Evolutionary conservation across 441 rosid genomes (phyloP), one percentile per base, ranked within the genome.

Genomic region (Populus trichocarpa): DNA sequence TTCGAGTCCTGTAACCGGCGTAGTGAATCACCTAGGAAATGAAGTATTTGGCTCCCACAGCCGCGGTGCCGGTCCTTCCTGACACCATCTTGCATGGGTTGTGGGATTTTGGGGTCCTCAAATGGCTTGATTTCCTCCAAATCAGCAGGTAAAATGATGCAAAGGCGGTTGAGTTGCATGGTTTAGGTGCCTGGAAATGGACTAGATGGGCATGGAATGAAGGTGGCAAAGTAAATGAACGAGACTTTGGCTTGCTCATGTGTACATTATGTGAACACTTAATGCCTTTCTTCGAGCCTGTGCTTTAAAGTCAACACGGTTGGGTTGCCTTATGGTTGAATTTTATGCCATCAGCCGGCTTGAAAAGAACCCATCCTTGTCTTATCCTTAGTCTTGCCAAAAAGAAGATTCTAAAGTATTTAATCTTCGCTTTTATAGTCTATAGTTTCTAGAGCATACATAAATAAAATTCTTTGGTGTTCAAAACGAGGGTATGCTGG

Each of bases 141-240:
- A 16, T 87, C 93, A 8, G 85, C 84, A 0, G 92, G 97, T 20
- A 90, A 69, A 35, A 89, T 68, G 83, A 89, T 85, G 84, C 97
- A 90, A 74, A 93, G 87, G 72, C 92, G 90, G 70, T 79, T 79
- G 3, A 86, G 69, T 71, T 83, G 79, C 91, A 88, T 88, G 86
- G 79, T 72, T 79, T 57, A 8, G 67, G 26, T 14, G 75, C 13
- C 66, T 26, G 74, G 74, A 63, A 61, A 28, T 14, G 32, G 3
- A 9, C 35, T 35, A 33, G 25, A 33, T 22, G 76, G 70, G 74
- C 82, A 79, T 77, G 75, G 69, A 82, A 76, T 8, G 35, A 77
- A 73, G 73, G 26, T 25, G 73, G 73, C 1, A 9, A 35, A 35
- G 8, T 8, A 33, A n/a, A 70, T 38, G 10, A 22, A 42, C 32